Percentiles rank a stretch among this genome's conserved stretches.
Conservation (phyloP, 2,329 filamentous ascomycete species). For the Microsporum audouinii region DNA sequence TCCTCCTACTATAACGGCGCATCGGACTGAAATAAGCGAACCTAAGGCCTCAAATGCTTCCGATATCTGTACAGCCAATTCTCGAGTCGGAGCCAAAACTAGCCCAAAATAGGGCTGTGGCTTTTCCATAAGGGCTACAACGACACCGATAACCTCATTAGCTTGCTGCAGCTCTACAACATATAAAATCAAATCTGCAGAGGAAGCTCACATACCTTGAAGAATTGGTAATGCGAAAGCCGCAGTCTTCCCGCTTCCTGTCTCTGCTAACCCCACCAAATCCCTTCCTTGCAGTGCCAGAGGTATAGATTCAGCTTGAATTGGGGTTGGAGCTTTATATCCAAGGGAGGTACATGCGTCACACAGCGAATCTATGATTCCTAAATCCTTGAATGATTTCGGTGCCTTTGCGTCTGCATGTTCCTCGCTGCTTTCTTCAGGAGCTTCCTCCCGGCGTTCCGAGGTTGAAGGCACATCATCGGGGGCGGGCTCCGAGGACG, state of each 20-base stretch:
- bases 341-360: slow-evolving; percentile 74
- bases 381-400: slow-evolving; percentile 43
- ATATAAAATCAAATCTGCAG: neutral
- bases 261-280: slow-evolving; percentile 88
- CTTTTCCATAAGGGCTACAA: slow-evolving; percentile 63
- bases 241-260: slow-evolving; percentile 89
- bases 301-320: slow-evolving; percentile 77
- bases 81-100: slow-evolving; percentile 82
- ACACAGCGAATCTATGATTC: slow-evolving; percentile 72
- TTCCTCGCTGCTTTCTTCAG: neutral
- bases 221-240: slow-evolving; percentile 90
- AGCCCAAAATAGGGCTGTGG: slow-evolving; percentile 79
- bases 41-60: slow-evolving; percentile 81
- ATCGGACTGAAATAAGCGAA: slow-evolving; percentile 74
- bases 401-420: slow-evolving; percentile 3
- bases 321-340: slow-evolving; percentile 78
- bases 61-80: slow-evolving; percentile 84
- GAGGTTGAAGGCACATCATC: slow-evolving; percentile 14
- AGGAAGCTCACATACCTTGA: slow-evolving; percentile 38
- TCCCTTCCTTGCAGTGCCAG: slow-evolving; percentile 68
- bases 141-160: neutral
- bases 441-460: slow-evolving; percentile 13
- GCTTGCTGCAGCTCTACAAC: neutral
- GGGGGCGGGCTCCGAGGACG: slow-evolving; percentile 15
- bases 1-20: slow-evolving; percentile 77